Evolutionary conservation across 495 filamentous ascomycete species (phyloP), one percentile per base, ranked within the genome.

Genomic region (Aspergillus cristatus): DNA sequence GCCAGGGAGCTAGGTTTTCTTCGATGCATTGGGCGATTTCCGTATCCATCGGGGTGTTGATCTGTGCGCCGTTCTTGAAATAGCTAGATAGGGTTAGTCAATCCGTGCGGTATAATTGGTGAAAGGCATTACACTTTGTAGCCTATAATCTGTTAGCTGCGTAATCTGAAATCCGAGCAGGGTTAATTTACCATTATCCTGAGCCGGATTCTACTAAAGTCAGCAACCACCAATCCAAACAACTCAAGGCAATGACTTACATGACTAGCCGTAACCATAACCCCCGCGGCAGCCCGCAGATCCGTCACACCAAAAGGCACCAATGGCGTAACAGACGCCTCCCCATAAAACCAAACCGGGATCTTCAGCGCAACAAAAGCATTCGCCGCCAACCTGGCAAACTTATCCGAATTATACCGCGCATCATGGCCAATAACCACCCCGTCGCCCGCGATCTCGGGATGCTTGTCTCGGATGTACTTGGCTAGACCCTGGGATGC

Each of bases 191-290:
- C 68, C 75, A 49, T 86, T 84, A 51, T 86, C 80, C 42, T 73
- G 58, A 14, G 75, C 71, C 34, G 81, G 81, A 46, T 86, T 86
- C 65, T 69, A 40, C 16, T 3, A 16, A 14, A 40, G 46, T 59
- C 37, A 51, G 53, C 48, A 30, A 43, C 30, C 31, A 26, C 31
- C 25, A 26, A 14, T 42, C 10, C 26, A 35, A 14, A 24, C 4
- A 18, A 28, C 3, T 28, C 3, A 5, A 6, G 14, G 24, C 13
- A 22, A 34, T 14, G 17, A 44, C 65, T 35, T 63, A 70, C 65
- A 54, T 82, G 78, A 42, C 74, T 78, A 16, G 81, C 81, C 31
- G 81, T 84, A 33, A 84, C 67, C 81, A 86, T 84, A 15, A 86
- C 60, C 29, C 81, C 81, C 20, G 77, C 81, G 6, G 68, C 71